These are phyloP conservation scores for Barnettozyma wickerhamii DNA, from an alignment of 805 yeast genomes.

Conservation along the genomic window DNA sequence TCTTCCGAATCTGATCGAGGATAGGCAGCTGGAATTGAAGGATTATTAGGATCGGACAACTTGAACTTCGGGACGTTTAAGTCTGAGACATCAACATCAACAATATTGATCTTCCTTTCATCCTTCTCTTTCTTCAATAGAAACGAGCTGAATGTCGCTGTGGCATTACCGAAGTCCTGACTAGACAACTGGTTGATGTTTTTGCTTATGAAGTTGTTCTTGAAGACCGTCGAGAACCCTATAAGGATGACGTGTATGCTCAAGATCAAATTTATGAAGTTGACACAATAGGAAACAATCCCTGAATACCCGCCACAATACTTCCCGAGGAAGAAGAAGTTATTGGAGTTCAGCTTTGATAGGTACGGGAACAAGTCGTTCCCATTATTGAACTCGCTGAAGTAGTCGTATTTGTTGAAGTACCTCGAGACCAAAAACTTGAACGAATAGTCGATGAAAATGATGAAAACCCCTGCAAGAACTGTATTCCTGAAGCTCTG, in stretches of 20 bases:
- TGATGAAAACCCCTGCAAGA: slow-evolving; percentile 9
- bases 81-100: slow-evolving; percentile 15
- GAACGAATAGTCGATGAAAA: slow-evolving; percentile 13
- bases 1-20: slow-evolving; percentile 1
- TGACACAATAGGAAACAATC: slow-evolving; percentile 5
- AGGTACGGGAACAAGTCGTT: slow-evolving; percentile 22
- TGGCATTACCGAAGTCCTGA: slow-evolving; percentile 1
- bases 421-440: slow-evolving; percentile 3
- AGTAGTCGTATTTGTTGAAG: not conserved
- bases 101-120: slow-evolving; percentile 14
- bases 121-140: slow-evolving; percentile 10
- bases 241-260: slow-evolving; percentile 23
- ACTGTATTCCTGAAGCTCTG: slow-evolving; percentile 10
- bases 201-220: slow-evolving; percentile 22
- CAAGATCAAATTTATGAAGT: slow-evolving; percentile 17
- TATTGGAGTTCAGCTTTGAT: slow-evolving; percentile 9
- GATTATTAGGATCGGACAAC: not conserved
- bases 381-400: not conserved
- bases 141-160: slow-evolving; percentile 11
- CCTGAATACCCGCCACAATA: slow-evolving; percentile 2
- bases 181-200: slow-evolving; percentile 22
- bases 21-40: slow-evolving; percentile 7
- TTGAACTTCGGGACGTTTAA: slow-evolving; percentile 1
- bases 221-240: slow-evolving; percentile 21
- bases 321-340: slow-evolving; percentile 1